Base-by-base conservation (phyloP, 352 stramenopile genomes). In the Globisporangium ultimum region DNA sequence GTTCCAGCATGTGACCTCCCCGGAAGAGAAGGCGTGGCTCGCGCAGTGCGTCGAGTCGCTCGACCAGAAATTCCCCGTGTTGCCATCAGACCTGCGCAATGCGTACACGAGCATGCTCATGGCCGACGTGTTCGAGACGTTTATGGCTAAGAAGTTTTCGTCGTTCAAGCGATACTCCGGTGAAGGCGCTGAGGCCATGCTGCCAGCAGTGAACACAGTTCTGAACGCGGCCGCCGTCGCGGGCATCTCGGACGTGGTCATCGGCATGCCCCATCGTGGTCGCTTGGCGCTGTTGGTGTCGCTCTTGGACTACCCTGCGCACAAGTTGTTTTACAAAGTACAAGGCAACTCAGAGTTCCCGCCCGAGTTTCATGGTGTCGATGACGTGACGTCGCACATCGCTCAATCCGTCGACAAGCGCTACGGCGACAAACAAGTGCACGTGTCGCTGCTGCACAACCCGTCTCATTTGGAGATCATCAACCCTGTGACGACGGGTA, bases 381-480 rank as follows among this genome's bases (percentile, higher is more conserved):
- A 95, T 49, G 88, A 96, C 58, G 88, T 96, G 14, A 87, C 79
- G 41, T 94, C 82, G 11, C 88, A 96, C 70, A 89, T 96, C 66
- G 88, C 86, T 48, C 79, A 80, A 45, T 85, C 77, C 0, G 45
- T 89, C 17, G 77, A 93, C 65, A 89, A 91, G 61, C 77, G 69
- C 48, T 93, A 78, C 42, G 71, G 70, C 14, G 71, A 68, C 54
- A 66, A 70, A 28, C 50, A 64, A 17, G 72, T 96, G 48, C 83
- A 89, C 62, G 80, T 95, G n/a, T 94, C 85, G 22, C 64, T 96
- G 32, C 64, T 94, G 28, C 82, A 91, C 67, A 96, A 96, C 43
- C 87, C 88, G 40, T 94, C 81, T 18, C 88, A 96, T 55, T 61
- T 96, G 46, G 88, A 95, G 78, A 91, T 92, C 51, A 94, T 95